phyloP scores from a whole-genome alignment of 257 asterid species.

The Nicotiana noctiflora region DNA sequence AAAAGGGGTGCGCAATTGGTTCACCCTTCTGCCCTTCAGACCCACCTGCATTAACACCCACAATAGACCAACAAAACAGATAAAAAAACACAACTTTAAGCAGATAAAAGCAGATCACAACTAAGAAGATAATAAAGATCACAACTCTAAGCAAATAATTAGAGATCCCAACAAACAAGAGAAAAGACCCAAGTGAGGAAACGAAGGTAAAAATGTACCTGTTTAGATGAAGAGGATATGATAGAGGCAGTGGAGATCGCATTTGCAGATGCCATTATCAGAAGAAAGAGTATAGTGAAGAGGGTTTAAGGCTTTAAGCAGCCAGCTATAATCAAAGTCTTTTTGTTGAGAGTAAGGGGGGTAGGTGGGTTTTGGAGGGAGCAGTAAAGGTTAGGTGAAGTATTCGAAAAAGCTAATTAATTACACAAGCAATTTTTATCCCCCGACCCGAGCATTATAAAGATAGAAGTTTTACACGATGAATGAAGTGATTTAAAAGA shows the following conservation, averaged over 20 bases:
- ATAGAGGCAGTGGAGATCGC: constrained; percentile 67
- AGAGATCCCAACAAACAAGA: neutral
- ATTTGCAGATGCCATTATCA: constrained; percentile 81
- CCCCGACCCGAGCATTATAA: too few relatives aligned
- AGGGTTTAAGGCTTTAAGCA: constrained; percentile 7
- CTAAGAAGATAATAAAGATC: too few relatives aligned
- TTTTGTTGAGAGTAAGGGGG: neutral
- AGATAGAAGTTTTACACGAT: too few relatives aligned
- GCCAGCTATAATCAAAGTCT: neutral
- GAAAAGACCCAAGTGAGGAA: neutral
- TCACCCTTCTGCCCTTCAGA: constrained; percentile 43
- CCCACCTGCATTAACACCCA: constrained; percentile 36
- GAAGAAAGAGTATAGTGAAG: neutral
- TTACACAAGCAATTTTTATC: too few relatives aligned
- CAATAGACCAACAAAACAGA: neutral
- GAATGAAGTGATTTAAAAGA: too few relatives aligned
- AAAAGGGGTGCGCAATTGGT: too few relatives aligned
- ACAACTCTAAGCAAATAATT: neutral
- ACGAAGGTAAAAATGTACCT: constrained; percentile 19
- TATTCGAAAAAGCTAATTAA: neutral
- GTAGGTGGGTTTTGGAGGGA: neutral
- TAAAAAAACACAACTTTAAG: neutral
- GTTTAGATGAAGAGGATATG: constrained; percentile 52
- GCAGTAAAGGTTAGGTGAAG: neutral
- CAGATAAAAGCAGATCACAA: neutral